phyloP scores from a whole-genome alignment of 331 rosid species.

The Malus hybrid region DNA sequence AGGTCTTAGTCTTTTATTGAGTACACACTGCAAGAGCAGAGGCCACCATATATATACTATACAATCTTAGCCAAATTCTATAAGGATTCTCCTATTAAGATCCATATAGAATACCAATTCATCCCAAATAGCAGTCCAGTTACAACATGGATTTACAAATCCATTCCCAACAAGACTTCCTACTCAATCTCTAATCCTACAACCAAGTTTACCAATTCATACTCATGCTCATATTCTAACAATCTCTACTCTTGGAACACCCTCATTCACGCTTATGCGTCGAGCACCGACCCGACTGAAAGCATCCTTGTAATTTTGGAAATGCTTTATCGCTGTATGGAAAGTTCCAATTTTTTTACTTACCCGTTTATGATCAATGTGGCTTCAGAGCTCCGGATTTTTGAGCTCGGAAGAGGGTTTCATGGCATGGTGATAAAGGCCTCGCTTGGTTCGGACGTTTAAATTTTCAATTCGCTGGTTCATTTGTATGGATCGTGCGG shows the following conservation, averaged over 20 bases:
- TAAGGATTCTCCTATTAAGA: no score
- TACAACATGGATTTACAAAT: no score
- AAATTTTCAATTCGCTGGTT: slow-evolving; percentile 44
- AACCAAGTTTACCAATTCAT: no score
- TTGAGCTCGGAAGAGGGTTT: slow-evolving; percentile 32
- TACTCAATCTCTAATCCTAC: rapidly evolving
- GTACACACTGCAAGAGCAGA: no score
- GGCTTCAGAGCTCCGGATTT: slow-evolving; percentile 45
- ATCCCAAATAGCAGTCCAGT: no score
- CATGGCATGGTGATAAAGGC: slow-evolving; percentile 55
- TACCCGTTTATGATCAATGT: slow-evolving; percentile 54
- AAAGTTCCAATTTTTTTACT: slow-evolving; percentile 40
- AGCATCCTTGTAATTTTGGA: slow-evolving; percentile 26
- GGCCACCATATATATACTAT: no score
- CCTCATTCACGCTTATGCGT: slow-evolving; percentile 55
- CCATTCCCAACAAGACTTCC: no score
- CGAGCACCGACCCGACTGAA: slow-evolving; percentile 36
- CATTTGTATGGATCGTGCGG: slow-evolving; percentile 50
- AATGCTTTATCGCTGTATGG: slow-evolving; percentile 32
- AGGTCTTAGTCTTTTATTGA: no score
- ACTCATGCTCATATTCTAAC: no score
- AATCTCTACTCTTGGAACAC: slow-evolving; percentile 46
- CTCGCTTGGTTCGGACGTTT: slow-evolving; percentile 33
- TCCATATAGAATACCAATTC: no score
- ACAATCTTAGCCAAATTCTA: no score